Evolutionary conservation across 371 early-diverging fungal genomes (phyloP), one percentile per base, ranked within the genome.

Genomic region (Smittium culicis): DNA sequence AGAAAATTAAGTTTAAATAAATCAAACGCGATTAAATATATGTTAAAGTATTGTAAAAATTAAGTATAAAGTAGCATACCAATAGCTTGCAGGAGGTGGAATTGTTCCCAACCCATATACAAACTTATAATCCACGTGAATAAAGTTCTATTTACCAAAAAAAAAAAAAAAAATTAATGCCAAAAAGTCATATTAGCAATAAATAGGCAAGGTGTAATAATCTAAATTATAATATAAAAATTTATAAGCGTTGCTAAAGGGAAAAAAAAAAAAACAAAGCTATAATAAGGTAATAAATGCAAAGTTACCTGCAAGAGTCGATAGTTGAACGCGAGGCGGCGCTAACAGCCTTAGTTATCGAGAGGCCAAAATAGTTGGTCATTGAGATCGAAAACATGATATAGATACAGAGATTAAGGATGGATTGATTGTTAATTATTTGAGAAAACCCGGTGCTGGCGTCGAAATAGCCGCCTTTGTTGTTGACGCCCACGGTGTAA

Each of bases 311-410:
- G 86, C 91, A 91, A 11, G 95, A 89, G 73, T 97, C 97, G 66
- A 97, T 94, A 2, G 95, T 97, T 16, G 89, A 88, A 54, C 97
- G 81, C 27, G 92, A 84, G 0, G 95, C 94, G 33, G 95, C 93
- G 32, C 86, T 86, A 57, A 95, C 80, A 30, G 78, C 80, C 58
- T 85, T 80, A 1, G 97, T 97, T 34, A 97, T 92, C 0, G 88
- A 85, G 32, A 97, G 81, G 2, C 96, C 97, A 75, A 92, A 93
- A 81, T 87, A 94, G 77, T 97, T 96, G 82, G 92, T 94, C 64
- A 88, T 84, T 25, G 93, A 89, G 70, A 96, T 94, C 0, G 89
- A 89, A 54, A 90, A 80, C 69, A 87, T 83, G 71, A 91, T 89
- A 31, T 86, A 84, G 54, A 94, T 77, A 56, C 87, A 89, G 16